Evolutionary conservation across 257 asterid species (phyloP).

Genomic region (Fraxinus americana): DNA sequence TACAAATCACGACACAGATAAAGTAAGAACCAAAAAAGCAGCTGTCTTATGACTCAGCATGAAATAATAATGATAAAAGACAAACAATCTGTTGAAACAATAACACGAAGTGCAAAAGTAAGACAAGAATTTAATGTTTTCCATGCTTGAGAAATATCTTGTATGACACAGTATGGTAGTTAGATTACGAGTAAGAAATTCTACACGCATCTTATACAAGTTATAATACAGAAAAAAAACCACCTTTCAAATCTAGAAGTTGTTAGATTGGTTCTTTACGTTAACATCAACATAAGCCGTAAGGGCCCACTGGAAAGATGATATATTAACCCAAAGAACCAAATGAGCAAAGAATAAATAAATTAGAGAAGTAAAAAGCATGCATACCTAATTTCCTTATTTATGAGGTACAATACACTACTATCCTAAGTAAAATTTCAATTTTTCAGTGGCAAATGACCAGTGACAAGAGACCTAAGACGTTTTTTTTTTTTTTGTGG

Average conservation of each 20-base stretch:
- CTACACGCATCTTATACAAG: background rate
- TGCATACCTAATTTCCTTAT: background rate
- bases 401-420: background rate
- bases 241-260: background rate
- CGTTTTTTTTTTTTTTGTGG: background rate
- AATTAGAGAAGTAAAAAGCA: background rate
- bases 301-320: background rate
- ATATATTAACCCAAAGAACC: no score
- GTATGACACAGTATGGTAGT: background rate
- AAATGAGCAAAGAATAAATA: background rate
- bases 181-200: background rate
- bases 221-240: background rate
- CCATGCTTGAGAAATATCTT: conserved; percentile 14
- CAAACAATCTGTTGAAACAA: background rate
- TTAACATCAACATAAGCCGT: background rate
- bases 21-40: conserved; percentile 1
- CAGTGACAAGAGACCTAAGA: background rate
- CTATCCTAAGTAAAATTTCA: background rate
- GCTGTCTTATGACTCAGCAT: background rate
- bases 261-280: background rate
- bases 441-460: background rate
- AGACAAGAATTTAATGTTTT: background rate
- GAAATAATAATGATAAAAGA: background rate
- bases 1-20: conserved; percentile 23
- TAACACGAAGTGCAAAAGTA: background rate